A percentile compares a stretch with the other conserved stretches of the same genome.
Conservation (phyloP, 768 basidiomycete species). For the Termitomyces sp. region DNA sequence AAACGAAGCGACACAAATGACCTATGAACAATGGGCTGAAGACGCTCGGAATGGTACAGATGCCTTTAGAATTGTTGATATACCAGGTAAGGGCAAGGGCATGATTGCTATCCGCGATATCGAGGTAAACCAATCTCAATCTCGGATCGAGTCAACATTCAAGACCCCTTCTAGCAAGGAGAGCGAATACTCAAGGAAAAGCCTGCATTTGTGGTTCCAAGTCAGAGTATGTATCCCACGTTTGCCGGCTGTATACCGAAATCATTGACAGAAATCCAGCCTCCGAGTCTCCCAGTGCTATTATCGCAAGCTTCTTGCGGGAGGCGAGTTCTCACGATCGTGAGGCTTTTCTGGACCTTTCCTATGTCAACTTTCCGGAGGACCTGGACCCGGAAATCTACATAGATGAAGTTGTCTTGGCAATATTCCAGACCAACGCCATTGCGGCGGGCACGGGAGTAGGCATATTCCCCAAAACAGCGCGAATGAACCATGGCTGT, state of each 20-base stretch:
- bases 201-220: constrained; percentile 50
- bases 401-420: constrained; percentile 45
- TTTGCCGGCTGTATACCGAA: not conserved
- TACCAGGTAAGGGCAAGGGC: constrained; percentile 54
- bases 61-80: constrained; percentile 36
- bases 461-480: constrained; percentile 66
- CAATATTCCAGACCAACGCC: constrained; percentile 65
- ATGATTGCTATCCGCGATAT: constrained; percentile 48
- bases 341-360: constrained; percentile 47
- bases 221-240: constrained; percentile 31
- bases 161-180: constrained; percentile 34
- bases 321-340: constrained; percentile 26
- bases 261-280: constrained; percentile 23
- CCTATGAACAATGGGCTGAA: not conserved
- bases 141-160: not conserved
- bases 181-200: constrained; percentile 51
- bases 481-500: constrained; percentile 66
- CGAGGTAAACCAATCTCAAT: constrained; percentile 25
- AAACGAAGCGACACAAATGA: not conserved
- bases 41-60: not conserved
- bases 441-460: constrained; percentile 47
- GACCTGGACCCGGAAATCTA: constrained; percentile 29
- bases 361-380: constrained; percentile 47
- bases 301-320: constrained; percentile 33
- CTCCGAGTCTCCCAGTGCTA: constrained; percentile 35